Evolutionary conservation across 441 rosid genomes (phyloP), one percentile per base, ranked within the genome.

Genomic region (Flueggea neowawraea): DNA sequence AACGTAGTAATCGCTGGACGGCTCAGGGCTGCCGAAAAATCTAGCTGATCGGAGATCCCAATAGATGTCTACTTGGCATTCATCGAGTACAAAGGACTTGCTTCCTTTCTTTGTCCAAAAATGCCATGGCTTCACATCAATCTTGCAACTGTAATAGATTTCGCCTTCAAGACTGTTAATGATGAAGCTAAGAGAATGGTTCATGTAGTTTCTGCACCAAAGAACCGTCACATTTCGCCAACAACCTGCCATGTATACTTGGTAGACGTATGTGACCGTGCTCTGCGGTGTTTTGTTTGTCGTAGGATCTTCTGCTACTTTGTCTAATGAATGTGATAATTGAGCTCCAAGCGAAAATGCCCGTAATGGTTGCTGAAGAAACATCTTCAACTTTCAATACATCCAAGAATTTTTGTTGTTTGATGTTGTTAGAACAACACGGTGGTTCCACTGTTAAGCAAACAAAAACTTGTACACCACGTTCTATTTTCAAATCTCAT

Each of bases 101-200:
- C 54, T 54, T 16, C 78, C 78, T 62, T 62, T 69, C 50, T 74
- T 74, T 56, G 62, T 74, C 78, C 78, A 74, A 32, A 74, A 74
- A 41, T 61, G 62, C 78, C 78, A 74, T 0, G 78, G 78, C 71
- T 74, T 74, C 28, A 74, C 71, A 65, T 74, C 78, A 39, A 74
- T 55, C 55, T 69, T 69, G 58, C 65, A 61, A 22, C 52, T 69
- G 33, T 65, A 54, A 17, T 51, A 63, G 10, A 49, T 41, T 11
- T 60, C 58, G 0, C 71, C 69, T 31, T 74, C 74, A 3, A 64
- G 65, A 33, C 63, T 74, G 53, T 62, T 62, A 54, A 74, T 57
- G 32, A 69, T 12, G 60, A 74, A 74, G 61, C 55, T 74, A 14
- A 74, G 68, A 8, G 78, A 62, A 50, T 69, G 74, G 41, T 66